Conservation (phyloP, 2,329 filamentous ascomycete genomes). For the Arthrobotrys sinensis region DNA sequence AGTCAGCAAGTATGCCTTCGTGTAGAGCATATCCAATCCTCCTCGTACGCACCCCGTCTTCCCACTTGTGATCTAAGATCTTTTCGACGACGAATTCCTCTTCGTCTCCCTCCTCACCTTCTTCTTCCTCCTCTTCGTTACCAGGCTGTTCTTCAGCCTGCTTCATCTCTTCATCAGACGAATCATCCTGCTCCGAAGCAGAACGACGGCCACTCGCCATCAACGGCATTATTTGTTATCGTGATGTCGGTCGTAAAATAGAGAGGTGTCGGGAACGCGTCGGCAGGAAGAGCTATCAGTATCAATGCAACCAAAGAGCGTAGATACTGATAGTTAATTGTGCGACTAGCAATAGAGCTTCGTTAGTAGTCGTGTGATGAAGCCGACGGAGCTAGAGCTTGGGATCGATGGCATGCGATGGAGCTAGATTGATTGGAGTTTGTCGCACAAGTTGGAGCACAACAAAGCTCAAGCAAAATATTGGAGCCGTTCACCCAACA, state of each 20-base stretch:
- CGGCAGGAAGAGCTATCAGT: neutral
- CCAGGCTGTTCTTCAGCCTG: constrained; percentile 25
- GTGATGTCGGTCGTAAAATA: neutral
- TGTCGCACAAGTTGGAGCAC: constrained; percentile 11
- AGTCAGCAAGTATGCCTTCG: constrained; percentile 7
- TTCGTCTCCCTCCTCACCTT: constrained; percentile 5
- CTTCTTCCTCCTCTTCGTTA: constrained; percentile 38
- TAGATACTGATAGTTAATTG: neutral
- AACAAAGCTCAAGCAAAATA: constrained; percentile 43
- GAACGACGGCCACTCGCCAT: constrained; percentile 36
- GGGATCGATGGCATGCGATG: constrained; percentile 12
- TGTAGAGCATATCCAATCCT: neutral
- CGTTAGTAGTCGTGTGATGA: constrained; percentile 3
- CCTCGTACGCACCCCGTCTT: constrained; percentile 44
- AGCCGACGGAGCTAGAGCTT: constrained; percentile 1
- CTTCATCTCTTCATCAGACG: constrained; percentile 51
- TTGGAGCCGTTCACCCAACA: constrained; percentile 38
- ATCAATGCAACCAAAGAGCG: constrained; percentile 1
- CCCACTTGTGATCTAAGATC: constrained; percentile 47
- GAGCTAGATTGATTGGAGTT: constrained; percentile 17
- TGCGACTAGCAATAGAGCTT: constrained; percentile 15
- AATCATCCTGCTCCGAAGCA: constrained; percentile 38
- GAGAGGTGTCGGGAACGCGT: constrained; percentile 37
- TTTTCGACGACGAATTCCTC: constrained; percentile 45
- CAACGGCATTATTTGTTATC: constrained; percentile 36